These are phyloP conservation scores for Ogataea kodamae DNA, from an alignment of 805 yeast species.

Conservation along the genomic window DNA sequence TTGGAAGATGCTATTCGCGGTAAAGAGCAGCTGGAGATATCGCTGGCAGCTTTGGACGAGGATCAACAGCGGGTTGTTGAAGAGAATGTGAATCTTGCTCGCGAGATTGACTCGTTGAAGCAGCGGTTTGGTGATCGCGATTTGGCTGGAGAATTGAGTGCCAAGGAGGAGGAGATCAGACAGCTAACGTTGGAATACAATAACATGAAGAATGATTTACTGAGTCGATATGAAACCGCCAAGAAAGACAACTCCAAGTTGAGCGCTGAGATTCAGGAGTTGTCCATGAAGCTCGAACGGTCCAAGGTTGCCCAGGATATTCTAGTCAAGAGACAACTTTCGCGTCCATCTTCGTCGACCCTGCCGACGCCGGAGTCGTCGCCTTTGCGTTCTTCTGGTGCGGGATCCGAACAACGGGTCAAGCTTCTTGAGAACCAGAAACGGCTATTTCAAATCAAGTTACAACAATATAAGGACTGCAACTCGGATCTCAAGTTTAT, in stretches of 20 bases:
- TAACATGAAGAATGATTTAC: slow-evolving; percentile 32
- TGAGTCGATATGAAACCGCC: slow-evolving; percentile 25
- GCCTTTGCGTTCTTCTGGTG: slow-evolving; percentile 1
- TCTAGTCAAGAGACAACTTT: slow-evolving; percentile 13
- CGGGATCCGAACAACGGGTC: slow-evolving; percentile 4
- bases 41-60: slow-evolving; percentile 20
- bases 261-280: slow-evolving; percentile 31
- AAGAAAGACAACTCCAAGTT: slow-evolving; percentile 27
- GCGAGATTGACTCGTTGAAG: slow-evolving; percentile 19
- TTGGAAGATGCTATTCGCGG: slow-evolving; percentile 16
- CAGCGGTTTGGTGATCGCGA: slow-evolving; percentile 6
- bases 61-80: slow-evolving; percentile 20
- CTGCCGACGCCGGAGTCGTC: slow-evolving; percentile 25
- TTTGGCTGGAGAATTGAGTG: slow-evolving; percentile 9
- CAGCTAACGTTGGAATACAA: slow-evolving; percentile 29
- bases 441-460: slow-evolving; percentile 44
- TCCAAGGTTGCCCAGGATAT: slow-evolving; percentile 19
- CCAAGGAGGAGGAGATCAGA: slow-evolving; percentile 21
- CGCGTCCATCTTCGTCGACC: slow-evolving; percentile 20
- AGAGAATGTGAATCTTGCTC: slow-evolving; percentile 21
- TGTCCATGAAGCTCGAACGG: slow-evolving; percentile 16
- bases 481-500: slow-evolving; percentile 36
- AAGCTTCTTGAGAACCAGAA: slow-evolving; percentile 38
- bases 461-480: slow-evolving; percentile 40
- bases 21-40: slow-evolving; percentile 14